Conservation (phyloP, 2,329 filamentous ascomycete genomes). For the Claviceps monticola region DNA sequence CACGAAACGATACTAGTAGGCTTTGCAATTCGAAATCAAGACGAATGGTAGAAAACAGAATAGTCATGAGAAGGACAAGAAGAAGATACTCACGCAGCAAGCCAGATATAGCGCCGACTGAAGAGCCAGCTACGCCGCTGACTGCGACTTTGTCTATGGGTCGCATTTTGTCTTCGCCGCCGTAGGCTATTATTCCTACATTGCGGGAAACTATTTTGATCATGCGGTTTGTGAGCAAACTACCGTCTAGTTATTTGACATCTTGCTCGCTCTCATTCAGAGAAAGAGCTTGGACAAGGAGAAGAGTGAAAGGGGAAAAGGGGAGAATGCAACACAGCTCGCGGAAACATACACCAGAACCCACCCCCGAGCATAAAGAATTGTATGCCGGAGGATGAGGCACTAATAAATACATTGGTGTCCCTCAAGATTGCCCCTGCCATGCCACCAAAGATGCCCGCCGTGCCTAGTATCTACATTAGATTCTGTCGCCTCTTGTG, state of each 20-base stretch:
- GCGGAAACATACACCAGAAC: constrained; percentile 51
- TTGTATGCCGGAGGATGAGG: constrained; percentile 58
- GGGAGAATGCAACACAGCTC: background rate
- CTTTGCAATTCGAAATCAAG: too few species aligned
- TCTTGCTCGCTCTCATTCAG: too few species aligned
- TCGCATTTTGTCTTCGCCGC: constrained; percentile 37
- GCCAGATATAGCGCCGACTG: constrained; percentile 49
- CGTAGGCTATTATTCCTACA: constrained; percentile 32
- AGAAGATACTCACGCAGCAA: constrained; percentile 32
- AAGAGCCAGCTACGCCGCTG: constrained; percentile 56
- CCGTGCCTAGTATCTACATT: constrained; percentile 31
- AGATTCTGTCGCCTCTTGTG: background rate
- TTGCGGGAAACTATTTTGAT: constrained; percentile 31
- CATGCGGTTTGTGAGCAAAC: background rate
- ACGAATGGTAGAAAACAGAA: background rate
- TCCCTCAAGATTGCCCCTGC: constrained; percentile 59
- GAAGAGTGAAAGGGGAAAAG: background rate
- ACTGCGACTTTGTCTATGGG: constrained; percentile 48
- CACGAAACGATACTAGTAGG: background rate
- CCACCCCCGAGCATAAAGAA: constrained; percentile 67
- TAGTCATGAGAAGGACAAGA: background rate
- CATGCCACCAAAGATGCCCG: constrained; percentile 51
- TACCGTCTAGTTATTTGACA: too few species aligned
- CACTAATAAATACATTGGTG: constrained; percentile 54
- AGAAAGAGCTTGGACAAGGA: too few species aligned